A percentile compares a stretch with the other conserved stretches of the same genome.
Evolutionary conservation across 2,329 filamentous ascomycete genomes (phyloP).

Genomic region (Ophiocordyceps sinensis): DNA sequence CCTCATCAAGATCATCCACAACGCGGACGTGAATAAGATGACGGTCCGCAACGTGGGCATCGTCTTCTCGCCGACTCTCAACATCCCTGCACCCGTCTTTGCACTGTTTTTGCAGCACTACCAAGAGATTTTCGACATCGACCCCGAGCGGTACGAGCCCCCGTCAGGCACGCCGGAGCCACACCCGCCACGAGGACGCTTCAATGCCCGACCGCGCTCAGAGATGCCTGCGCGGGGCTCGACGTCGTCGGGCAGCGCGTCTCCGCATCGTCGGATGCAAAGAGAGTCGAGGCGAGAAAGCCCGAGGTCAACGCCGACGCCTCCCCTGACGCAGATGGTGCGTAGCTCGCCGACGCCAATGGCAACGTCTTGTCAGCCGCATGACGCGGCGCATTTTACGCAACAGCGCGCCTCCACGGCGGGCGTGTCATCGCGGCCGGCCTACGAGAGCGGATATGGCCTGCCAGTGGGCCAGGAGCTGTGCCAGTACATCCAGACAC

Average conservation of each 20-base stretch:
- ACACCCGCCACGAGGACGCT: conserved; percentile 15
- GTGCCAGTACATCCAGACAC: conserved; percentile 5
- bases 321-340: conserved; percentile 24
- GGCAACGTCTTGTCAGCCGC: conserved; percentile 15
- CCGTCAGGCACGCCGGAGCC: conserved; percentile 27
- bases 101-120: conserved; percentile 89
- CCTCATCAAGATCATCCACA: conserved; percentile 82
- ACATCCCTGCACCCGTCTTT: conserved; percentile 90
- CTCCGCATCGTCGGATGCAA: conserved; percentile 34
- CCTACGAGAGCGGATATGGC: conserved; percentile 29
- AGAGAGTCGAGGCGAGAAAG: conserved; percentile 14
- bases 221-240: conserved; percentile 31
- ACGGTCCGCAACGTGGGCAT: conserved; percentile 94
- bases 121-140: conserved; percentile 65
- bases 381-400: conserved; percentile 28
- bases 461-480: conserved; percentile 11
- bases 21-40: conserved; percentile 91
- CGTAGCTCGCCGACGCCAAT: conserved; percentile 29
- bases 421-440: conserved; percentile 18
- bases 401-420: conserved; percentile 18
- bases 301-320: conserved; percentile 31
- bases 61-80: conserved; percentile 92
- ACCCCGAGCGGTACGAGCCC: conserved; percentile 49
- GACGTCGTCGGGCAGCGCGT: conserved; percentile 33
- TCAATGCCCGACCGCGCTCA: conserved; percentile 15